A percentile compares a stretch with the other conserved stretches of the same genome.
Evolutionary conservation across 2,329 filamentous ascomycete species (phyloP).

Genomic region (Aspergillus flavus): DNA sequence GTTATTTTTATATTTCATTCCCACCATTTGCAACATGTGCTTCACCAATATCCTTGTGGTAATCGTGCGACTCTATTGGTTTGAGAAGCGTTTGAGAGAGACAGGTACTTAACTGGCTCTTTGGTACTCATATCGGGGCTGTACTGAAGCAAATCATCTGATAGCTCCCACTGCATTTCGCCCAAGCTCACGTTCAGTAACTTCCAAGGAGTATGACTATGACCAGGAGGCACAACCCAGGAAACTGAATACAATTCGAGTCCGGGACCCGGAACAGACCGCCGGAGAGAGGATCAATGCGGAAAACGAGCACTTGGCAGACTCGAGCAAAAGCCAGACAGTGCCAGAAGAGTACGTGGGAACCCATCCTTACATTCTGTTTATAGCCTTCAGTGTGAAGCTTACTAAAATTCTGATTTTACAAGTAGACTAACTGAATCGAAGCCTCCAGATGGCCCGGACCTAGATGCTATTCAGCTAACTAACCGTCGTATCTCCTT

Average conservation of each 20-base stretch:
- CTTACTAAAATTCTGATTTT: not conserved
- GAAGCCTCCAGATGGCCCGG: not conserved
- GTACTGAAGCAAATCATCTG: not conserved
- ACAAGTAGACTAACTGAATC: not conserved
- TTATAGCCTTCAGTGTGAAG: too few species aligned
- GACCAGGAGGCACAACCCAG: constrained; percentile 16
- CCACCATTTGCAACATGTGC: constrained; percentile 52
- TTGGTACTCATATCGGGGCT: not conserved
- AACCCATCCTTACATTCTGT: not conserved
- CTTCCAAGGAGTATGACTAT: not conserved
- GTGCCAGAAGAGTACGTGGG: not conserved
- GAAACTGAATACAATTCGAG: not conserved
- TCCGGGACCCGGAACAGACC: not conserved
- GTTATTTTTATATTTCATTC: constrained; percentile 54
- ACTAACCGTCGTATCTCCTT: constrained; percentile 10
- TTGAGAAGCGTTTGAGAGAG: constrained; percentile 49
- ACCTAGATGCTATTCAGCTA: not conserved
- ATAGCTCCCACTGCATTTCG: constrained; percentile 17
- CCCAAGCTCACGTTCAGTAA: constrained; percentile 1
- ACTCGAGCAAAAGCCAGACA: not conserved
- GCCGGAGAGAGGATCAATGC: not conserved
- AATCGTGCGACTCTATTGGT: constrained; percentile 53
- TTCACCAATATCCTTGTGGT: constrained; percentile 56
- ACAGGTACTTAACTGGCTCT: constrained; percentile 27
- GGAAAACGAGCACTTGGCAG: not conserved